Base-by-base conservation (phyloP, 148 eudicot genomes). In the Vaccinium myrtillus region DNA sequence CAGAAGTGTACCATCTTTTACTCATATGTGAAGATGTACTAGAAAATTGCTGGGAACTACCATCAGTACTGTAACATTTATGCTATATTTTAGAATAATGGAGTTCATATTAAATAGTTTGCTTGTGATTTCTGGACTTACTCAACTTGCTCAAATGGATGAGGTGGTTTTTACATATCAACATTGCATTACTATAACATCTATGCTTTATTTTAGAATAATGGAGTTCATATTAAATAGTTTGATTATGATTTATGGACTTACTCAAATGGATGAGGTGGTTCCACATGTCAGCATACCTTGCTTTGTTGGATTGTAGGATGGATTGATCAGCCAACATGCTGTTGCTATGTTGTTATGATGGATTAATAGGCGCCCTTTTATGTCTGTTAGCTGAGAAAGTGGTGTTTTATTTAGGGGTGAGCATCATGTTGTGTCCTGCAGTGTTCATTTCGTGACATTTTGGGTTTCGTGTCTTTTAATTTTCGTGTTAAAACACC, bases 181-280 rank as follows among this genome's bases (percentile, higher is more conserved):
- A 43, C 51, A 19, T 16, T 84, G 48, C 14, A 8, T 25, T 77
- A 25, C 49, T 84, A 61, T 77, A 77, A 63, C 74, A 82, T 48
- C 23, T 25, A 49, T 1, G 51, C 39, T 63, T 71, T 30, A 69
- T 82, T 43, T 50, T 25, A 51, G n/a, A 69, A 25, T 13, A 7
- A n/a, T 69, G 48, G 43, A 69, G 21, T 50, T 23, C 18, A 16
- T 69, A 69, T 67, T 3, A 7, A 1, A 49, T 67, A 14, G 61
- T 27, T 67, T 82, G 83, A 61, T 82, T 69, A 30, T 69, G 75
- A n/a, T 14, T 81, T 16, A 32, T 48, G 48, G 43, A 14, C 8
- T 67, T 69, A 69, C 58, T 48, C 49, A 67, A 4, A 27, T 25
- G 36, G 16, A 27, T 12, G 36, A 27, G 39, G 25, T 27, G 74